phyloP scores from a whole-genome alignment of 352 stramenopile genomes.

The Elongisporangium anandrum region DNA sequence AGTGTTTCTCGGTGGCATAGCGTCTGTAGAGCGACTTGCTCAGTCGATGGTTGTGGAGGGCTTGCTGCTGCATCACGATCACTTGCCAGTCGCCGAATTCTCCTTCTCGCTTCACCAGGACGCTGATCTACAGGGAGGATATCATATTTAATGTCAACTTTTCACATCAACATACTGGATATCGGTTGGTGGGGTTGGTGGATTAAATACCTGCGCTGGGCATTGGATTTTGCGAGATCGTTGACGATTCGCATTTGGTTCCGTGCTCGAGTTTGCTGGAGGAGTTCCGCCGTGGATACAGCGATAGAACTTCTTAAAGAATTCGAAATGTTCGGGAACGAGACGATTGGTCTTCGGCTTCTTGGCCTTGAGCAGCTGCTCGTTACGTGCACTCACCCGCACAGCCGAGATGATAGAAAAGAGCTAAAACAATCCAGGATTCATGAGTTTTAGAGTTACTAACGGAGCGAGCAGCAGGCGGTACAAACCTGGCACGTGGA shows the following conservation, averaged over 20 bases:
- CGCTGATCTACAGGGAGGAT: not conserved
- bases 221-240: not conserved
- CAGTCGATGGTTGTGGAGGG: not conserved
- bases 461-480: too few species aligned
- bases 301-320: not conserved
- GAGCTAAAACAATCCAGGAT: not conserved
- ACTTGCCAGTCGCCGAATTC: not conserved
- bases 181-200: not conserved
- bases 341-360: not conserved
- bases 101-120: not conserved
- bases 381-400: not conserved
- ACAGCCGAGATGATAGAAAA: not conserved
- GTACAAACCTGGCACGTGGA: not conserved
- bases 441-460: not conserved
- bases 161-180: not conserved
- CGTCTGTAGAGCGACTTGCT: not conserved
- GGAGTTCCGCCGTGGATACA: not conserved
- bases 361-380: not conserved
- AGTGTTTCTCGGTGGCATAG: not conserved
- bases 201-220: not conserved
- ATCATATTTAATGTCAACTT: not conserved
- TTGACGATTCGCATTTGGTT: not conserved
- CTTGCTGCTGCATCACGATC: not conserved
- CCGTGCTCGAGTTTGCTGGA: not conserved
- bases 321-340: not conserved